A percentile compares a stretch with the other conserved stretches of the same genome.
Conservation (phyloP, 139 green algal species). For the Ulvella scutata region DNA sequence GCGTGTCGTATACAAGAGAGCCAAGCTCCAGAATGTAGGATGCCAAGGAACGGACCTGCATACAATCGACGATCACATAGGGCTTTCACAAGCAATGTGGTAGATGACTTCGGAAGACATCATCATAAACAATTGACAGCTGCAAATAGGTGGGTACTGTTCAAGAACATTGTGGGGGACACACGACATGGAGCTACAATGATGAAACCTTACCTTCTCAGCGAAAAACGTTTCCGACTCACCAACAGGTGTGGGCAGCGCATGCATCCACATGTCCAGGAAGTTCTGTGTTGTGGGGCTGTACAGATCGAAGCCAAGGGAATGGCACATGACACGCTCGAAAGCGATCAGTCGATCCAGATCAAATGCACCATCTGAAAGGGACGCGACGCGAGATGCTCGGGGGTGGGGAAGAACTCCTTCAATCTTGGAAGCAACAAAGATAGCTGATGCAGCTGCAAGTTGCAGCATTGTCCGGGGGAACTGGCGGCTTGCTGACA, state of each 20-base stretch:
- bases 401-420: not conserved
- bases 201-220: not conserved
- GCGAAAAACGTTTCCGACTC: not conserved
- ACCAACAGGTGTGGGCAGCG: not conserved
- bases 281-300: not conserved
- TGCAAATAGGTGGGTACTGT: not conserved
- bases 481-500: not conserved
- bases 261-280: not conserved
- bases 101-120: not conserved
- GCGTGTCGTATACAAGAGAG: not conserved
- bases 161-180: too few species aligned
- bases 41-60: not conserved
- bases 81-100: not conserved
- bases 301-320: not conserved
- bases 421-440: not conserved
- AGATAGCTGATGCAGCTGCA: not conserved
- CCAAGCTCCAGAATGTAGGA: not conserved
- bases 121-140: not conserved
- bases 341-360: not conserved
- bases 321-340: slow-evolving; percentile 1
- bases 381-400: not conserved
- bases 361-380: not conserved
- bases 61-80: not conserved
- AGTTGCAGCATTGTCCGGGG: not conserved
- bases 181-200: too few species aligned